A percentile compares a stretch with the other conserved stretches of the same genome.
These are phyloP conservation scores for Stagonosporopsis vannaccii DNA, from an alignment of 2,329 filamentous ascomycete genomes.

Conservation along the genomic window DNA sequence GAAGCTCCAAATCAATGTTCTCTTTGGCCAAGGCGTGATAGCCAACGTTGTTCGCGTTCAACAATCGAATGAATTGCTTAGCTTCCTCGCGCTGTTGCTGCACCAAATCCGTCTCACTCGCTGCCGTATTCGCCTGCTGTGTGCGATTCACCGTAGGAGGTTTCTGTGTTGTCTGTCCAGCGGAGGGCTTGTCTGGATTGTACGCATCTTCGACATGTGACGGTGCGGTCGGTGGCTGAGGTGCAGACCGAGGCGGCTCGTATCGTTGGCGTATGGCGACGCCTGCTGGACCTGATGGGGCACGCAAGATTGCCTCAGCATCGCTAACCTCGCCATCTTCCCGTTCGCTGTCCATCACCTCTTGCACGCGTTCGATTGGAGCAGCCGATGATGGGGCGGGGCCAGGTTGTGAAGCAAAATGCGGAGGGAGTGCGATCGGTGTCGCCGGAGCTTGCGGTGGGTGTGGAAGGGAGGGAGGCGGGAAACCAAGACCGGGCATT, in stretches of 20 bases:
- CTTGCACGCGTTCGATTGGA: conserved; percentile 35
- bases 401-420: conserved; percentile 19
- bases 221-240: conserved; percentile 8
- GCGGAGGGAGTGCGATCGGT: conserved; percentile 23
- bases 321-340: conserved; percentile 85
- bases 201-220: conserved; percentile 18
- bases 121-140: conserved; percentile 7
- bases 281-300: conserved; percentile 20
- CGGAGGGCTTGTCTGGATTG: conserved; percentile 30
- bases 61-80: conserved; percentile 47
- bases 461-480: conserved; percentile 30
- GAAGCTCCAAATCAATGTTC: conserved; percentile 35
- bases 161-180: conserved; percentile 20
- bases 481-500: conserved; percentile 26
- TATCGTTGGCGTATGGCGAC: conserved; percentile 15
- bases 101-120: conserved; percentile 19
- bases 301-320: conserved; percentile 25
- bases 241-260: conserved; percentile 37
- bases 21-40: conserved; percentile 69
- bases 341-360: conserved; percentile 53
- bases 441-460: conserved; percentile 27
- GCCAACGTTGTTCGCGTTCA: conserved; percentile 68
- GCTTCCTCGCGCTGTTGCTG: conserved; percentile 41
- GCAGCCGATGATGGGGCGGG: conserved; percentile 3
- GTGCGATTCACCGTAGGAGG: conserved; percentile 3